Evolutionary conservation across 495 filamentous ascomycete genomes (phyloP), one percentile per base, ranked within the genome.

Genomic region (Aspergillus nidulans): DNA sequence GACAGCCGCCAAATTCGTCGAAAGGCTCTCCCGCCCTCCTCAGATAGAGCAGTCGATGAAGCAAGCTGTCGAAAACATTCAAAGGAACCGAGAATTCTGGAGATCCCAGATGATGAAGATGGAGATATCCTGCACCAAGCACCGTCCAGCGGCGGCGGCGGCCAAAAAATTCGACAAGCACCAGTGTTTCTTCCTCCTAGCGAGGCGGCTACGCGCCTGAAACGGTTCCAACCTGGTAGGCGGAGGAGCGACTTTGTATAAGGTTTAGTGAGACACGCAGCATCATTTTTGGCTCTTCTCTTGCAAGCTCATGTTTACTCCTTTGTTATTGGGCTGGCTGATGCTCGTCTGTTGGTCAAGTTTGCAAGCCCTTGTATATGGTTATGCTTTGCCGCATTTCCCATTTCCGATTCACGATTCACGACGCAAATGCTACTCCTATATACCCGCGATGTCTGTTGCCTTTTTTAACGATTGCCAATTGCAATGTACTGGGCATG

Each of bases 181-280:
- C 42, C 45, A 3, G 28, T 49, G 5, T 3, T 42, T n/a, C 25
- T 49, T 18, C 53, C 53, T 18, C 53, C 53, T 28, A 24, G 36
- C 16, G 53, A 49, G n/a, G 23, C 44, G 9, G 44, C 43, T 10
- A 36, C 52, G 7, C 53, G 53, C 24, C 12, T 56, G 18, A 56
- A 56, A 36, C 25, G 39, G 15, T 26, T 36, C 38, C 49, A 49
- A 25, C 36, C 53, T 25, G 53, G 53, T 3, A 49, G 53, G 26
- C 53, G 53, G 3, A 49, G 39, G 26, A 49, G 53, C 26, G 53
- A 56, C 42, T 49, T 49, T 34, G 45, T 36, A 6, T 56, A 21
- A 56, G n/a, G n/a, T 63, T 13, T 12, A n/a, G 15, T n/a, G 5
- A 28, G 4, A 16, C 15, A n/a, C n/a, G n/a, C n/a, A n/a, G n/a